A percentile compares a stretch with the other conserved stretches of the same genome.
Evolutionary conservation across 306 rosid genomes (phyloP).

Genomic region (Hippophae tibetana): DNA sequence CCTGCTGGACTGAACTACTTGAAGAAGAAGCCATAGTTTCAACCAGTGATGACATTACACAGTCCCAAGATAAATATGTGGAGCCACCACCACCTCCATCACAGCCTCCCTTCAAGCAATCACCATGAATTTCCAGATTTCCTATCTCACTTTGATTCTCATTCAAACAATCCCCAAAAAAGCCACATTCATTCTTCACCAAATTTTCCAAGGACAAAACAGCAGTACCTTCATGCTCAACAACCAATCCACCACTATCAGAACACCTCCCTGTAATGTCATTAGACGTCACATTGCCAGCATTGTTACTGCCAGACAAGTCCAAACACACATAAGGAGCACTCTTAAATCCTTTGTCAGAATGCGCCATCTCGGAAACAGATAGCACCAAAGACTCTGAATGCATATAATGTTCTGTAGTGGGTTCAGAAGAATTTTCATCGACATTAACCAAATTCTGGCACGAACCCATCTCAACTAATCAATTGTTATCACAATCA

Average conservation of each 20-base stretch:
- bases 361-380: conserved; percentile 26
- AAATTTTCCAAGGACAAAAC: conserved; percentile 15
- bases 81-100: background rate
- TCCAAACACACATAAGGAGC: conserved; percentile 18
- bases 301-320: conserved; percentile 10
- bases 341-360: conserved; percentile 19
- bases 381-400: background rate
- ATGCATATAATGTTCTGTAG: no score
- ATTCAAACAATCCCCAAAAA: conserved; percentile 13
- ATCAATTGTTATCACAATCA: conserved; percentile 21
- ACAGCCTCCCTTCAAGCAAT: no score
- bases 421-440: conserved; percentile 13
- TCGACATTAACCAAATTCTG: conserved; percentile 40
- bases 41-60: background rate
- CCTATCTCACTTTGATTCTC: no score
- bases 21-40: no score
- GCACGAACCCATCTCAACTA: conserved; percentile 53
- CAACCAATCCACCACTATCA: conserved; percentile 9
- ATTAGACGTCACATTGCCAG: conserved; percentile 20
- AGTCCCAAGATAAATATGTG: conserved; percentile 4
- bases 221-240: conserved; percentile 4
- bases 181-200: conserved; percentile 25
- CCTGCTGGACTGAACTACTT: no score
- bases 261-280: conserved; percentile 10
- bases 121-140: no score